These are phyloP conservation scores for Paramarasmius palmivorus DNA, from an alignment of 1,284 basidiomycete genomes.

Conservation along the genomic window DNA sequence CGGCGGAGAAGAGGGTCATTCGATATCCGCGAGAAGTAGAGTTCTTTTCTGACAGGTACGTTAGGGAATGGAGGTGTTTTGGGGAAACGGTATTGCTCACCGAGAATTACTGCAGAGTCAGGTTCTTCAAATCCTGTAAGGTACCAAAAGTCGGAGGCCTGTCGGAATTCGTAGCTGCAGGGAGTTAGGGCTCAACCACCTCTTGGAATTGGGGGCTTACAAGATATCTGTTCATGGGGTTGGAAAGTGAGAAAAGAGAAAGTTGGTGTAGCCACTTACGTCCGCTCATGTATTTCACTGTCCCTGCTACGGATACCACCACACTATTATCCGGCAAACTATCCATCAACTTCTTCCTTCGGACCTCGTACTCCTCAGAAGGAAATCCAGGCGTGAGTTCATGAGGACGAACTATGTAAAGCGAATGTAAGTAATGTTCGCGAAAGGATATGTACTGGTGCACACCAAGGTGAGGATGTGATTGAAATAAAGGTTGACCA, in stretches of 20 bases:
- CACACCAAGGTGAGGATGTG: slow-evolving; percentile 79
- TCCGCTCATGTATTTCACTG: slow-evolving; percentile 86
- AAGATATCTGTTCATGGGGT: slow-evolving; percentile 42
- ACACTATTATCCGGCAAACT: slow-evolving; percentile 74
- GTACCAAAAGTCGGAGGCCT: slow-evolving; percentile 93
- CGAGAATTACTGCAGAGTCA: slow-evolving; percentile 83
- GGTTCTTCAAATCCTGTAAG: slow-evolving; percentile 95
- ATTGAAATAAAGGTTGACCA: slow-evolving; percentile 76
- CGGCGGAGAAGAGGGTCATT: slow-evolving; percentile 87
- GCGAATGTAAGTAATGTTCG: slow-evolving; percentile 11
- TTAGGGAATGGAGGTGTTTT: slow-evolving; percentile 4
- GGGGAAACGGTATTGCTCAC: slow-evolving; percentile 38
- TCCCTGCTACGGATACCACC: slow-evolving; percentile 81
- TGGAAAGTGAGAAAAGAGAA: slow-evolving; percentile 3
- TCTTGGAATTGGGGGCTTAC: slow-evolving; percentile 35
- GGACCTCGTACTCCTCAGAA: slow-evolving; percentile 78
- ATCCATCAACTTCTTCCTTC: slow-evolving; percentile 77
- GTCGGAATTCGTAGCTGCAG: slow-evolving; percentile 90
- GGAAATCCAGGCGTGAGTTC: slow-evolving; percentile 90
- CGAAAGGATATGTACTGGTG: slow-evolving; percentile 7
- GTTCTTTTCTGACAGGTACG: slow-evolving; percentile 49
- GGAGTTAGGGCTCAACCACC: slow-evolving; percentile 20
- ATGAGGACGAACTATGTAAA: slow-evolving; percentile 42
- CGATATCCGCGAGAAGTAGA: slow-evolving; percentile 77
- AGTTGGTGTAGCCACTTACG: slow-evolving; percentile 74